A percentile compares a stretch with the other conserved stretches of the same genome.
These are phyloP conservation scores for Hericium rajendrae DNA, from an alignment of 768 basidiomycete species.

Conservation along the genomic window DNA sequence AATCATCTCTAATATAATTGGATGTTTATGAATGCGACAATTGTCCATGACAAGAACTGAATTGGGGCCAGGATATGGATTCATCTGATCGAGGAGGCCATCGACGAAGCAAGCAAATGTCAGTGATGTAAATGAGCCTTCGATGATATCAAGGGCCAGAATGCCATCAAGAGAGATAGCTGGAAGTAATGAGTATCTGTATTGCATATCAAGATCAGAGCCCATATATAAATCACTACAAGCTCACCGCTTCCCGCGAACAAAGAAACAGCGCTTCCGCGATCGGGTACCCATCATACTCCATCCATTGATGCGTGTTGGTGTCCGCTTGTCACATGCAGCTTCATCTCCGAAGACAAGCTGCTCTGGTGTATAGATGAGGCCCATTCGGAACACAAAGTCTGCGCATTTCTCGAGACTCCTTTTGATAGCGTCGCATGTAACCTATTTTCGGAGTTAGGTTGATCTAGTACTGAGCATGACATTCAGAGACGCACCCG, in stretches of 20 bases:
- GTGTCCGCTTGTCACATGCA: not conserved
- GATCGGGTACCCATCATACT: not conserved
- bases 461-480: no score
- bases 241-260: not conserved
- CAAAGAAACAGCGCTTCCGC: not conserved
- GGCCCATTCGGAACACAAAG: not conserved
- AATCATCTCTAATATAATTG: constrained; percentile 20
- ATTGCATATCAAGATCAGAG: not conserved
- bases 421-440: not conserved
- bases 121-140: constrained; percentile 20
- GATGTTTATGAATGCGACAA: constrained; percentile 23
- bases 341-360: not conserved
- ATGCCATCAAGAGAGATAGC: constrained; percentile 27
- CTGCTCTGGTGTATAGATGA: not conserved
- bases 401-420: not conserved
- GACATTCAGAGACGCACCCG: not conserved
- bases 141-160: constrained; percentile 19
- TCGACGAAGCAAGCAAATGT: constrained; percentile 24
- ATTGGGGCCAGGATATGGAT: constrained; percentile 26
- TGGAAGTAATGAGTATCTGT: constrained; percentile 27
- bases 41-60: constrained; percentile 33
- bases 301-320: not conserved
- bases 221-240: not conserved
- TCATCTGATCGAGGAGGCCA: constrained; percentile 26
- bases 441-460: not conserved